phyloP scores from a whole-genome alignment of 768 basidiomycete species.

The Calocybe cyanea region DNA sequence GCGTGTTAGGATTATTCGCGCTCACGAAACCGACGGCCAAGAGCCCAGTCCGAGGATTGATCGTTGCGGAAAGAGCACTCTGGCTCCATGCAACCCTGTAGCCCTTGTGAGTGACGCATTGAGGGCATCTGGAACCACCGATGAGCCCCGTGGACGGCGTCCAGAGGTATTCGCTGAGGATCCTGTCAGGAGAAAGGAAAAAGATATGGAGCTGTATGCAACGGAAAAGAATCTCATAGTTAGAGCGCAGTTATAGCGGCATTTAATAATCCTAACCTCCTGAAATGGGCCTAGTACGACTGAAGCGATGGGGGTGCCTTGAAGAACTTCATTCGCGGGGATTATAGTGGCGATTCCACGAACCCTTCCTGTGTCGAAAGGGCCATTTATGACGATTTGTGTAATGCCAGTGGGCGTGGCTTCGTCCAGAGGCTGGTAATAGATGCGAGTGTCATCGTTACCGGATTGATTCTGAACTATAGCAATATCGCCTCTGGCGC shows the following conservation, averaged over 20 bases:
- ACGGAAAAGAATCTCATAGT: no score
- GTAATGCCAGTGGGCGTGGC: neutral
- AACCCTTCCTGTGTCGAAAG: neutral
- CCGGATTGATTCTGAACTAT: neutral
- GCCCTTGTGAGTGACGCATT: neutral
- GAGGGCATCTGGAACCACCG: neutral
- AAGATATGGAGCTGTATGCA: constrained; percentile 1
- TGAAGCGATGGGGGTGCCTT: constrained; percentile 1
- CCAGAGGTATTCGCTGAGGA: constrained; percentile 2
- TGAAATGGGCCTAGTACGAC: constrained; percentile 1
- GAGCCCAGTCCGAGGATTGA: neutral
- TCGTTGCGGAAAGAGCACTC: neutral
- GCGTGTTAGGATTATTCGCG: neutral
- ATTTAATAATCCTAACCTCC: no score
- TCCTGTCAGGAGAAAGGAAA: neutral
- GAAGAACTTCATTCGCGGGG: neutral
- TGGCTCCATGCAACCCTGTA: neutral
- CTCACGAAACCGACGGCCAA: neutral
- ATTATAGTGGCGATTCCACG: neutral
- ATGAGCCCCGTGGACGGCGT: neutral
- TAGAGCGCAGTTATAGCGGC: no score
- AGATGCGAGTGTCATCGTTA: constrained; percentile 5
- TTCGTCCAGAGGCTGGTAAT: neutral
- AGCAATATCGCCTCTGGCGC: neutral
- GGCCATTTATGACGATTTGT: neutral